These are phyloP conservation scores for Trichosporon sp. DNA, from an alignment of 1,284 basidiomycete species.

Conservation along the genomic window DNA sequence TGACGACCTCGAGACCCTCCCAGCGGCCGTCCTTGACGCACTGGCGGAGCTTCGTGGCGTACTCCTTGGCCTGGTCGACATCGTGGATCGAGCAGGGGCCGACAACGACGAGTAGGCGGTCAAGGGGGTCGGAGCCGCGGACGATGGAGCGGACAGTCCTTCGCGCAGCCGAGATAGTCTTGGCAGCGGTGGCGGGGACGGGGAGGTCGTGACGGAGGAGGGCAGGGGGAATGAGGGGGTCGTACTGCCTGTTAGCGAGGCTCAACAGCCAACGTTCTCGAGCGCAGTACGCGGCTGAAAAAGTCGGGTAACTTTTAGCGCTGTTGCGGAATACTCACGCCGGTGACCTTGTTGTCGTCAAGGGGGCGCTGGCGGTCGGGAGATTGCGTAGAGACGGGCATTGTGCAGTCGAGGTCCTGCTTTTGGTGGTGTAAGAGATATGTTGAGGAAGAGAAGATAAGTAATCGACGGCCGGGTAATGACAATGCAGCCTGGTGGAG, in stretches of 20 bases:
- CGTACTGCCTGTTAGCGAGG: constrained; percentile 58
- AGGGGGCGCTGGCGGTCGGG: constrained; percentile 38
- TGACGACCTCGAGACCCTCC: constrained; percentile 75
- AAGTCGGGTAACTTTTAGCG: background rate
- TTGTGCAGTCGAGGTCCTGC: constrained; percentile 8
- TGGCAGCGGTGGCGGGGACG: constrained; percentile 43
- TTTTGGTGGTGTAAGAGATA: constrained; percentile 2
- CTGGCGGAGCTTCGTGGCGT: constrained; percentile 68
- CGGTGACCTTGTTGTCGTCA: constrained; percentile 43
- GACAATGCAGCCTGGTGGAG: background rate
- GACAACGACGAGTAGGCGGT: constrained; percentile 80
- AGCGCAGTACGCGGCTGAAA: background rate
- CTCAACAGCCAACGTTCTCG: background rate
- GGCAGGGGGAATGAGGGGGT: constrained; percentile 85
- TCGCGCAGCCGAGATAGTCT: constrained; percentile 73
- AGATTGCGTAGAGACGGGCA: constrained; percentile 36
- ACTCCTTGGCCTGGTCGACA: constrained; percentile 80
- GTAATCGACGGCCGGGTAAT: background rate
- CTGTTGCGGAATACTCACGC: constrained; percentile 28
- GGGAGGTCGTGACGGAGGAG: constrained; percentile 78
- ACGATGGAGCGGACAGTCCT: constrained; percentile 70
- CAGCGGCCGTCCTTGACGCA: constrained; percentile 60
- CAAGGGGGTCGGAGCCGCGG: constrained; percentile 64
- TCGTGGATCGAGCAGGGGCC: constrained; percentile 97
- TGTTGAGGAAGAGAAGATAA: background rate